Conservation (phyloP, 2,329 filamentous ascomycete species). For the Talaromyces pinophilus region DNA sequence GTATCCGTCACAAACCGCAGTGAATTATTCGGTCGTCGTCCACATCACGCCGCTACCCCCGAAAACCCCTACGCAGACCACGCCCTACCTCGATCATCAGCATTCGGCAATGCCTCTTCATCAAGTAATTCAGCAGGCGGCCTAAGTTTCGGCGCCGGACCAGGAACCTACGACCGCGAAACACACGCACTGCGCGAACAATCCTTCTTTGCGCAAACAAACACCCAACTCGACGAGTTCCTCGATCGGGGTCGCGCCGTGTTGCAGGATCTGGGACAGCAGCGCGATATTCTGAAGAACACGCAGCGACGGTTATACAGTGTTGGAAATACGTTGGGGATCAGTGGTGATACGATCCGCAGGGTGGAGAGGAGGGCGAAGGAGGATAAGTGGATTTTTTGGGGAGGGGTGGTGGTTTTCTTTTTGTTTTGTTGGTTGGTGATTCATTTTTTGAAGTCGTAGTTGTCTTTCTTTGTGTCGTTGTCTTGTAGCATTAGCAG, state of each 20-base stretch:
- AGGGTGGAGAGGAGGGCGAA: constrained; percentile 91
- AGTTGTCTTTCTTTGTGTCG: background rate
- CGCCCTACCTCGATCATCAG: constrained; percentile 45
- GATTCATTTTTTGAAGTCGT: constrained; percentile 75
- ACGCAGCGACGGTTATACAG: constrained; percentile 89
- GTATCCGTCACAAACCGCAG: constrained; percentile 68
- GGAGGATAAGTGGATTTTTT: constrained; percentile 99
- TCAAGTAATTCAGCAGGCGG: constrained; percentile 33
- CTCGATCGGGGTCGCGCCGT: constrained; percentile 88
- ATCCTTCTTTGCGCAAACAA: constrained; percentile 78
- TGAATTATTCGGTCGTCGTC: constrained; percentile 82
- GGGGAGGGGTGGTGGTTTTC: constrained; percentile 80
- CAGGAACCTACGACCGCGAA: constrained; percentile 68
- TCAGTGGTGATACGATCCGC: constrained; percentile 93
- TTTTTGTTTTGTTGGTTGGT: constrained; percentile 91
- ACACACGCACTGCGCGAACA: constrained; percentile 85
- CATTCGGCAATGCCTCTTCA: constrained; percentile 41
- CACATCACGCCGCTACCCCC: constrained; percentile 75
- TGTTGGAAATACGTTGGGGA: constrained; percentile 88
- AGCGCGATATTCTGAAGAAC: constrained; percentile 91
- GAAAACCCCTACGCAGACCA: constrained; percentile 88
- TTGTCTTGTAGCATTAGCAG: constrained; percentile 19
- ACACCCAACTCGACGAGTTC: constrained; percentile 88
- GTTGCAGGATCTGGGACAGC: constrained; percentile 80
- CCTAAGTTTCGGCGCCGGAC: constrained; percentile 48